These are phyloP conservation scores for Sapria himalayana DNA, from an alignment of 345 rosid species.

Conservation along the genomic window DNA sequence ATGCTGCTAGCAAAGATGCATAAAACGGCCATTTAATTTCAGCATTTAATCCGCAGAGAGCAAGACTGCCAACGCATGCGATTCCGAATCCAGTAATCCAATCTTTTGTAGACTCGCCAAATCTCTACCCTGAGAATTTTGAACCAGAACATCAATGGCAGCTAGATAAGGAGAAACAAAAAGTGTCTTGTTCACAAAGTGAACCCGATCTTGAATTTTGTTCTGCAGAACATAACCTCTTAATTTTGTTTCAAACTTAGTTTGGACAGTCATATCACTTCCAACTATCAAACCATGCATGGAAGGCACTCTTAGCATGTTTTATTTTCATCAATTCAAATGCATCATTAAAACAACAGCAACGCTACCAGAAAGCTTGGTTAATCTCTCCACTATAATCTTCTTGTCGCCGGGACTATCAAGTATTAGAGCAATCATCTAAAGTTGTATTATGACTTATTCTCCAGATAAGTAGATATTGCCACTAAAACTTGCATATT, in stretches of 20 bases:
- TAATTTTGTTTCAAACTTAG: constrained; percentile 66
- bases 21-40: constrained; percentile 65
- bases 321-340: no score
- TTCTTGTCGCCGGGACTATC: no score
- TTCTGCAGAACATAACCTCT: constrained; percentile 38
- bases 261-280: constrained; percentile 65
- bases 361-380: no score
- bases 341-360: no score
- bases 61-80: constrained; percentile 45
- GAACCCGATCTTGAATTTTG: constrained; percentile 39
- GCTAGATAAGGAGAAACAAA: constrained; percentile 65
- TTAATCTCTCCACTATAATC: no score
- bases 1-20: constrained; percentile 45
- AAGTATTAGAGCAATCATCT: no score
- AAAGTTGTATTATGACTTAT: no score
- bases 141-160: constrained; percentile 67
- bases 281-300: constrained; percentile 77
- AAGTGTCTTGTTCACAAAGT: constrained; percentile 64
- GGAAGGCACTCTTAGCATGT: no score
- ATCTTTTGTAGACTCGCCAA: constrained; percentile 58
- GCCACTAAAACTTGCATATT: no score
- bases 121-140: constrained; percentile 80
- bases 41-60: constrained; percentile 57
- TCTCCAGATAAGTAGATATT: no score
- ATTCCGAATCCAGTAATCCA: constrained; percentile 73